These are phyloP conservation scores for Neurospora discreta DNA, from an alignment of 495 filamentous ascomycete species.

Conservation along the genomic window DNA sequence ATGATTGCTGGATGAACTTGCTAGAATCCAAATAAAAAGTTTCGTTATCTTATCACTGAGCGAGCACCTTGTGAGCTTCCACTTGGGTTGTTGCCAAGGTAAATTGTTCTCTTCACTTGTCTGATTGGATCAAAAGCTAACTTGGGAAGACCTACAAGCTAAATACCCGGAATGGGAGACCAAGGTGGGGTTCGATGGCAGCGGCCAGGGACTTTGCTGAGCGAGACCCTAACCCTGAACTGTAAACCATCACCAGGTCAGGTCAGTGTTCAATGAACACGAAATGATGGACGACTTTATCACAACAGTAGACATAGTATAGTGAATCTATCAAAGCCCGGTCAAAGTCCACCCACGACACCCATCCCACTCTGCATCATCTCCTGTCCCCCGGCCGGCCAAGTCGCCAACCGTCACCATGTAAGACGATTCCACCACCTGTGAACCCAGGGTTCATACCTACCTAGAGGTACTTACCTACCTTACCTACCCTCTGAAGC, in stretches of 20 bases:
- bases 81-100: not conserved
- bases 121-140: not conserved
- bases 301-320: too few relatives aligned
- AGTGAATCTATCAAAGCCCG: not conserved
- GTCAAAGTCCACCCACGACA: not conserved
- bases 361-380: not conserved
- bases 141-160: not conserved
- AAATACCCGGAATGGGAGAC: not conserved
- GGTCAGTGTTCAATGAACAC: too few relatives aligned
- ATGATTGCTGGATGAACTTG: not conserved
- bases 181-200: not conserved
- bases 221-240: not conserved
- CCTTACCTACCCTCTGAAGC: too few relatives aligned
- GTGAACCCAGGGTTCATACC: too few relatives aligned
- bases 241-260: not conserved
- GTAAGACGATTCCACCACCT: not conserved
- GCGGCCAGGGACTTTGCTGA: not conserved
- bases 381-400: not conserved
- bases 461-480: too few relatives aligned
- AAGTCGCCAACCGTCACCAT: not conserved
- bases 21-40: constrained; percentile 6
- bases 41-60: constrained; percentile 11
- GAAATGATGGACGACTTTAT: too few relatives aligned
- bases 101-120: not conserved
- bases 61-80: not conserved